Conservation (phyloP, 495 filamentous ascomycete genomes). For the Penicillium canariense region DNA sequence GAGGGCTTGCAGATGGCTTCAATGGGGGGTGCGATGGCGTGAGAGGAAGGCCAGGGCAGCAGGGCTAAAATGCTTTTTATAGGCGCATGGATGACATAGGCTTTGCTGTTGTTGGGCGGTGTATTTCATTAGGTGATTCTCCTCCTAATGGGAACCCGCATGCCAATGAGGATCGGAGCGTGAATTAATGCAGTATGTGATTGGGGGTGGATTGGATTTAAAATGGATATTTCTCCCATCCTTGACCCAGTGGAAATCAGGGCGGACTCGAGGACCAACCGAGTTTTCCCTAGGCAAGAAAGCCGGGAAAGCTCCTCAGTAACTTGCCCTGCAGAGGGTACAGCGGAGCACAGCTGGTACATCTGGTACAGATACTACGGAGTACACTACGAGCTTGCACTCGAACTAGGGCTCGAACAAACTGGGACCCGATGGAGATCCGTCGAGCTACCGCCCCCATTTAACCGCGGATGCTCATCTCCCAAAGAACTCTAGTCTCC, state of each 20-base stretch:
- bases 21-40: slow-evolving; percentile 23
- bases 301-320: background rate
- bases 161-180: background rate
- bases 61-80: slow-evolving; percentile 10
- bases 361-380: no score
- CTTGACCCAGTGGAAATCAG: slow-evolving; percentile 1
- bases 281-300: background rate
- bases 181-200: background rate
- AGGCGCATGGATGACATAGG: slow-evolving; percentile 11
- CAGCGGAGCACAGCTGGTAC: background rate
- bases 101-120: background rate
- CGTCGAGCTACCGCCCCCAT: background rate
- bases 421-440: background rate
- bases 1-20: slow-evolving; percentile 18
- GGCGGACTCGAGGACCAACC: slow-evolving; percentile 1
- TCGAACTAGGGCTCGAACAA: background rate
- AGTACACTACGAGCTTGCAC: no score
- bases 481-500: background rate
- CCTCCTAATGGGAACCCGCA: background rate
- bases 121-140: background rate
- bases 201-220: background rate
- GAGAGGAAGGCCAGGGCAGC: slow-evolving; percentile 14
- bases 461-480: background rate
- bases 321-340: background rate
- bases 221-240: background rate